These are phyloP conservation scores for Plasmodium reichenowi DNA, from an alignment of 169 alveolate genomes.

Conservation along the genomic window DNA sequence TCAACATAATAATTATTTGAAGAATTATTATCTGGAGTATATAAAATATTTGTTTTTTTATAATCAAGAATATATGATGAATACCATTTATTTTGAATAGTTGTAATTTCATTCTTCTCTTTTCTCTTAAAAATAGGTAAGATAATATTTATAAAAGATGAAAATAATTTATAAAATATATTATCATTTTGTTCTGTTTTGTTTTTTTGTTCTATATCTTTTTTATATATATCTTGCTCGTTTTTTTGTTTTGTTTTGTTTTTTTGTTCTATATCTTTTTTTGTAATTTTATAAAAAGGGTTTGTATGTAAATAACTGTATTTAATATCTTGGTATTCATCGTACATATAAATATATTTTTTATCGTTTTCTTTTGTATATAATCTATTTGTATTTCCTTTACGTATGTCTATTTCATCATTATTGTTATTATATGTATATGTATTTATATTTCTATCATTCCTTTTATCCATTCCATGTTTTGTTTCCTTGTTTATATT, in stretches of 20 bases:
- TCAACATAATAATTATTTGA: neutral
- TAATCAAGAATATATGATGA: conserved; percentile 20
- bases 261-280: neutral
- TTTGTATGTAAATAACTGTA: conserved; percentile 23
- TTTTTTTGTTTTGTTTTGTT: no score
- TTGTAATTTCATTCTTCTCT: neutral
- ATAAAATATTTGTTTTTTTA: conserved; percentile 24
- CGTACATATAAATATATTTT: neutral
- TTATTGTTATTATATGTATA: no score
- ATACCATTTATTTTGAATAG: neutral
- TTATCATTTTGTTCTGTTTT: neutral
- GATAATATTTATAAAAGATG: neutral
- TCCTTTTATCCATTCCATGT: neutral
- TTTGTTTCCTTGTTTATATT: conserved; percentile 2
- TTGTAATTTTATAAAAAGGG: conserved; percentile 14
- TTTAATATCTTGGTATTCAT: neutral
- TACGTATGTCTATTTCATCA: neutral
- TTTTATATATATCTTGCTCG: neutral
- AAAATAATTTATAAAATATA: conserved; percentile 7
- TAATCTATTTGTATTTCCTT: neutral
- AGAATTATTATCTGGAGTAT: neutral
- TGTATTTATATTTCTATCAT: neutral
- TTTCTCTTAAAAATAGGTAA: conserved; percentile 6
- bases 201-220: neutral
- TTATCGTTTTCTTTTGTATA: neutral